phyloP scores from a whole-genome alignment of 768 basidiomycete species.

The Pleurotus tuber-regium region DNA sequence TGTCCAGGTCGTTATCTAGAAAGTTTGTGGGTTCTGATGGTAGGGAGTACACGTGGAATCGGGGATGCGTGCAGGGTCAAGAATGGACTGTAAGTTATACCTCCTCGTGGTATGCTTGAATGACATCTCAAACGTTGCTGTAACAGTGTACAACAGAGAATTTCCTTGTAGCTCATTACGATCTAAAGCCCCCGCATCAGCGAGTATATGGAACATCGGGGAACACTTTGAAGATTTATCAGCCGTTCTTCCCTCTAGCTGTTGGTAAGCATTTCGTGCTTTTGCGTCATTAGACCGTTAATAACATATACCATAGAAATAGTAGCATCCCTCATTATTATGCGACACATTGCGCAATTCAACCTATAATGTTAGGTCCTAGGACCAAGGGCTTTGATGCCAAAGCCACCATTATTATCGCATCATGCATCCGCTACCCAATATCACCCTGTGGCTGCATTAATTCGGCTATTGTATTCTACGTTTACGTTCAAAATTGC shows the following conservation, averaged over 20 bases:
- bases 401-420: slow-evolving; percentile 12
- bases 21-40: slow-evolving; percentile 72
- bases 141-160: slow-evolving; percentile 56
- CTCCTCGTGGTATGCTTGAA: slow-evolving; percentile 4
- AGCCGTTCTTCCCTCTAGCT: slow-evolving; percentile 38
- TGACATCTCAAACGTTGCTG: neutral
- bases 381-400: slow-evolving; percentile 22
- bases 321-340: slow-evolving; percentile 56
- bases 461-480: slow-evolving; percentile 1
- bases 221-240: slow-evolving; percentile 46
- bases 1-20: slow-evolving; percentile 58
- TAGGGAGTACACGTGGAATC: slow-evolving; percentile 67
- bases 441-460: neutral
- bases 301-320: slow-evolving; percentile 37
- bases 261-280: slow-evolving; percentile 30
- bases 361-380: slow-evolving; percentile 30
- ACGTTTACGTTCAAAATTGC: neutral
- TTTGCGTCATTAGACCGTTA: neutral
- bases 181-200: slow-evolving; percentile 33
- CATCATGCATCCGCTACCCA: neutral
- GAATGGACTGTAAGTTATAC: slow-evolving; percentile 71
- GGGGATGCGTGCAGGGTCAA: slow-evolving; percentile 51
- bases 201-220: slow-evolving; percentile 48
- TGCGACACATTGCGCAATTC: slow-evolving; percentile 59
- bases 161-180: slow-evolving; percentile 17